Conservation (phyloP, 805 yeast species). For the Candida khao-thaluensis region DNA sequence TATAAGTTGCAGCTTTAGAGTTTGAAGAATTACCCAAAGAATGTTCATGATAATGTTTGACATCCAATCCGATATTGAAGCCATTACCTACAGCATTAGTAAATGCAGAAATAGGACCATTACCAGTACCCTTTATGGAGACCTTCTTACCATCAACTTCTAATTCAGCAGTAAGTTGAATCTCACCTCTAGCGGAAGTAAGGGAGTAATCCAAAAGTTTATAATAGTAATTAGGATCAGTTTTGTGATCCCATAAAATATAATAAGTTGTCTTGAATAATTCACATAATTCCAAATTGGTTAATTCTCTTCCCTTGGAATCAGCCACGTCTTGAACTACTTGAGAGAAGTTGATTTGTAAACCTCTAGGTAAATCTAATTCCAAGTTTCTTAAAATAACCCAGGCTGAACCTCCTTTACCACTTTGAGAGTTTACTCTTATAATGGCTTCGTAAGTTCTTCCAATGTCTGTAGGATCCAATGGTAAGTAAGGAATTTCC, state of each 20-base stretch:
- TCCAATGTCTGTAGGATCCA: constrained; percentile 83
- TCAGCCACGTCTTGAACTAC: constrained; percentile 73
- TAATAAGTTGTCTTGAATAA: constrained; percentile 63
- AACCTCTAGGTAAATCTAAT: constrained; percentile 76
- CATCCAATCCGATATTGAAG: constrained; percentile 53
- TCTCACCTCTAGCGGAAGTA: constrained; percentile 31
- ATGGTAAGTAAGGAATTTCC: constrained; percentile 79
- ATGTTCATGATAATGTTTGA: constrained; percentile 74
- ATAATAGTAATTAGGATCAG: constrained; percentile 24
- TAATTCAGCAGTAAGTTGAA: constrained; percentile 50
- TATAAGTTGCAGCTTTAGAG: constrained; percentile 76
- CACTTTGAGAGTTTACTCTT: constrained; percentile 84
- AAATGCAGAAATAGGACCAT: constrained; percentile 82
- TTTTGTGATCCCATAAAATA: constrained; percentile 30
- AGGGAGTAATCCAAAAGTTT: constrained; percentile 50
- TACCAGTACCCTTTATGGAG: constrained; percentile 61
- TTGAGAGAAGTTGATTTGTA: constrained; percentile 73
- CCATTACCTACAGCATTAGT: constrained; percentile 55
- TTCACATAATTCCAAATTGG: constrained; percentile 59
- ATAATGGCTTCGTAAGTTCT: constrained; percentile 91
- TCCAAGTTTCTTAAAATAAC: constrained; percentile 73
- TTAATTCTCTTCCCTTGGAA: constrained; percentile 66
- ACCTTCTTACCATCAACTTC: constrained; percentile 42
- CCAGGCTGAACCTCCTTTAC: constrained; percentile 92
- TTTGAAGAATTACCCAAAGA: constrained; percentile 72